Base-by-base conservation (phyloP, 306 rosid species). In the Aeschynomene evenia region DNA sequence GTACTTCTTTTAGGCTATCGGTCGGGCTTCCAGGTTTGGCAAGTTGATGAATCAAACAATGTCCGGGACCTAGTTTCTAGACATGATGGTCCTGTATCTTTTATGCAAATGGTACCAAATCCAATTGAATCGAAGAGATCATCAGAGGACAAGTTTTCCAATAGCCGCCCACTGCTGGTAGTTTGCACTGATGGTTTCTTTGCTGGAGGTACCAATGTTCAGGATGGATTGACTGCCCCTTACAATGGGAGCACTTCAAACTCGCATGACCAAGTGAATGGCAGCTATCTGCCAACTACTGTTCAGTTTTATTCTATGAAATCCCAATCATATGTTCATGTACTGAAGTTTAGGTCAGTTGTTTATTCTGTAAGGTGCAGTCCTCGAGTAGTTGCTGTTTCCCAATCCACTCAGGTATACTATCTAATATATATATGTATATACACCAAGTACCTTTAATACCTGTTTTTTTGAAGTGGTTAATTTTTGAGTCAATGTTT, bases 1-100 rank as follows among this genome's bases (percentile, higher is more conserved):
- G 97, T 89, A 57, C 96, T 95, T 40, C 88, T 95, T 74, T 84
- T 95, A 68, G 97, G 97, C 36, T 91, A 83, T 72, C 87, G 76
- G 42, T 91, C 92, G 46, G 99, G 99, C 68, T 95, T 94, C 85
- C 97, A 91, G 77, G 92, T 95, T 78, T 95, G 97, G 99, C 95
- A 87, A 81, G 97, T 95, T 37, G 96, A 95, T 81, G 96, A 95
- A 81, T 93, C 97, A 24, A 80, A 86, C 48, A 89, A 89, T 80
- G 90, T 95, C 40, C 87, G 83, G 4, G 97, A 85, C 75, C 74
- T 91, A 11, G 91, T 91, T 75, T 95, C 93, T 70, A 84, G 84
- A 63, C 91, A 86, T 29, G 97, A 87, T 34, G 92, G 95, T 65
- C 90, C 97, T 70, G 91, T 89, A 75, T 87, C 92, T 69, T 86